These are phyloP conservation scores for Conticribra weissflogii DNA, from an alignment of 108 stramenopile genomes.

Conservation along the genomic window DNA sequence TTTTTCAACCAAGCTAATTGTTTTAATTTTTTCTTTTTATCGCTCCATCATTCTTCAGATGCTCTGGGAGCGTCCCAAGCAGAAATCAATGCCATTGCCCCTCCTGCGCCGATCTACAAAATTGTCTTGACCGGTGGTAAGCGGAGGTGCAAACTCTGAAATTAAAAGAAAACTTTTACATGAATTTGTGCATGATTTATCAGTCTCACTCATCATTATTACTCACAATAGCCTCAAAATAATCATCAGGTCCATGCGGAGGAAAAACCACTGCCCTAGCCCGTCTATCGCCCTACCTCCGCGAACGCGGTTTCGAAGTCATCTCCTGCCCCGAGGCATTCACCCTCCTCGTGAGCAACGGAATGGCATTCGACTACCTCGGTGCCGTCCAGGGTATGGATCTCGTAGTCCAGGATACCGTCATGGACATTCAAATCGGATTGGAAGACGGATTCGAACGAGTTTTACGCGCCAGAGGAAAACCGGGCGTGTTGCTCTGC, in stretches of 20 bases:
- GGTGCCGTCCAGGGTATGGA: slow-evolving; percentile 80
- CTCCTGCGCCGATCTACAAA: slow-evolving; percentile 55
- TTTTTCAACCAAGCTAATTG: too few species aligned
- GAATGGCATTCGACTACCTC: slow-evolving; percentile 71
- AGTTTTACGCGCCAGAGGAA: slow-evolving; percentile 75
- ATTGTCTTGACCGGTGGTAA: slow-evolving; percentile 93
- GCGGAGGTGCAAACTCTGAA: too few species aligned
- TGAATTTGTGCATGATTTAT: too few species aligned
- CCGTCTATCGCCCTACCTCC: slow-evolving; percentile 48
- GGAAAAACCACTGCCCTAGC: slow-evolving; percentile 95
- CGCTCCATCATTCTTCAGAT: neutral
- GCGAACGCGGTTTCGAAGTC: slow-evolving; percentile 89
- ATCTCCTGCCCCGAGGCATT: slow-evolving; percentile 93
- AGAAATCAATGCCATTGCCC: slow-evolving; percentile 43
- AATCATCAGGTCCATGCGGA: slow-evolving; percentile 97
- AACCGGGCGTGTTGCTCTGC: slow-evolving; percentile 87
- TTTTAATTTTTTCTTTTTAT: too few species aligned
- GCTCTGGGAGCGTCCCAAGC: slow-evolving; percentile 16
- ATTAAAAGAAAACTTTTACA: too few species aligned
- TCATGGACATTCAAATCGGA: slow-evolving; percentile 83
- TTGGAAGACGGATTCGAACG: slow-evolving; percentile 88
- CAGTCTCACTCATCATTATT: too few species aligned
- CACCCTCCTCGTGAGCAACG: slow-evolving; percentile 86
- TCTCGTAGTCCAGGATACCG: slow-evolving; percentile 78
- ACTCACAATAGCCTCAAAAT: too few species aligned